A percentile compares a stretch with the other conserved stretches of the same genome.
These are phyloP conservation scores for Oemleria cerasiformis DNA, from an alignment of 306 rosid species.

Conservation along the genomic window DNA sequence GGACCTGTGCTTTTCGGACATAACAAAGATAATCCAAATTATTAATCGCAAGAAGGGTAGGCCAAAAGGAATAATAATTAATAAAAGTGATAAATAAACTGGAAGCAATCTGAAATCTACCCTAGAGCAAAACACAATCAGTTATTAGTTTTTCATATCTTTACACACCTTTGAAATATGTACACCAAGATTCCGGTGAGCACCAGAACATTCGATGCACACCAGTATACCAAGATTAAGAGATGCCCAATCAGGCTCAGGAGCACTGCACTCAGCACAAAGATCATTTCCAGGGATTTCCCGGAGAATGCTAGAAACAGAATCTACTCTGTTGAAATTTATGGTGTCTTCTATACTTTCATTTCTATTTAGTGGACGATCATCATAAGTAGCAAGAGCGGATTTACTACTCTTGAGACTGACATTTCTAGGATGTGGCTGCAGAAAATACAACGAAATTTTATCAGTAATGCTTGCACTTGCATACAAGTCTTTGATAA, in stretches of 20 bases:
- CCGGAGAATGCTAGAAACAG: constrained; percentile 67
- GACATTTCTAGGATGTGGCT: constrained; percentile 47
- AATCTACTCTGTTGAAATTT: constrained; percentile 40
- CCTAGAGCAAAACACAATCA: constrained; percentile 5
- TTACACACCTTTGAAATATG: constrained; percentile 83
- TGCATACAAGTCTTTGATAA: constrained; percentile 22
- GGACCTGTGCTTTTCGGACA: neutral
- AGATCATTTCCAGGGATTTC: constrained; percentile 83
- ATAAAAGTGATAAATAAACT: neutral
- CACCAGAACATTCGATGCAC: constrained; percentile 97
- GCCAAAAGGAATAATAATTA: neutral
- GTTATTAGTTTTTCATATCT: constrained; percentile 9
- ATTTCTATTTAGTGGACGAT: constrained; percentile 39
- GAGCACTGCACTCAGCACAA: constrained; percentile 88
- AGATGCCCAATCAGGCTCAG: constrained; percentile 98
- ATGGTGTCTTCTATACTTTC: constrained; percentile 37
- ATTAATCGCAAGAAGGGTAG: neutral
- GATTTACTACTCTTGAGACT: constrained; percentile 35
- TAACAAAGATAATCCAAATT: neutral
- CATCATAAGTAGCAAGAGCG: constrained; percentile 35
- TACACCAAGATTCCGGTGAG: constrained; percentile 95
- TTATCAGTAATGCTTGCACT: constrained; percentile 13
- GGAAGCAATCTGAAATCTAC: neutral
- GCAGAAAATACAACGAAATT: constrained; percentile 38
- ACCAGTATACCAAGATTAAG: constrained; percentile 86